Percentiles rank a stretch among this genome's conserved stretches.
Evolutionary conservation across 352 stramenopile species (phyloP).

Genomic region (Phytopythium boreale): DNA sequence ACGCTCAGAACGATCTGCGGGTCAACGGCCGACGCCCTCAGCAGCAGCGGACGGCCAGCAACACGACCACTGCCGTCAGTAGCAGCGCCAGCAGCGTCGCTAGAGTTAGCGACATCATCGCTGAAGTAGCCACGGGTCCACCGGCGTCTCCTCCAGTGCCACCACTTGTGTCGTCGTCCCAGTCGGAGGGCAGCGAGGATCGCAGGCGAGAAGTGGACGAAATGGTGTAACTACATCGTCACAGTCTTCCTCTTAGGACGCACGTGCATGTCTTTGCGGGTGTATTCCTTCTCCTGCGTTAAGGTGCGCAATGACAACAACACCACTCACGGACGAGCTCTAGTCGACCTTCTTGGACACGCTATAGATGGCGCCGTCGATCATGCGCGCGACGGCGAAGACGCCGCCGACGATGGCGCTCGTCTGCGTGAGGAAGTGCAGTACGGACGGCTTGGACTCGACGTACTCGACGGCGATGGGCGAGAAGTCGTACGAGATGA

Average conservation of each 20-base stretch:
- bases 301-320: background rate
- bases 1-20: conserved; percentile 12
- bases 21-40: background rate
- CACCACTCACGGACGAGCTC: background rate
- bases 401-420: conserved; percentile 86
- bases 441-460: conserved; percentile 77
- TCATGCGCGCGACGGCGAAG: conserved; percentile 84
- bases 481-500: conserved; percentile 89
- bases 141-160: background rate
- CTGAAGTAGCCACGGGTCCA: conserved; percentile 11
- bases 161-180: too few relatives aligned
- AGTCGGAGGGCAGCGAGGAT: background rate
- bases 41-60: conserved; percentile 12
- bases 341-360: conserved; percentile 89
- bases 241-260: too few relatives aligned
- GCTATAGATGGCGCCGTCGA: conserved; percentile 86
- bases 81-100: background rate
- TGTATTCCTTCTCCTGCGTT: conserved; percentile 1
- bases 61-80: background rate
- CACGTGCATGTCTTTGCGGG: background rate
- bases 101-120: conserved; percentile 12
- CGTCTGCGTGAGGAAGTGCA: conserved; percentile 86
- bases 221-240: conserved; percentile 11
- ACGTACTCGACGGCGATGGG: conserved; percentile 88
- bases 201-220: conserved; percentile 9